Conservation (phyloP, 176 grass and related monocot species). For the Juncus effusus region DNA sequence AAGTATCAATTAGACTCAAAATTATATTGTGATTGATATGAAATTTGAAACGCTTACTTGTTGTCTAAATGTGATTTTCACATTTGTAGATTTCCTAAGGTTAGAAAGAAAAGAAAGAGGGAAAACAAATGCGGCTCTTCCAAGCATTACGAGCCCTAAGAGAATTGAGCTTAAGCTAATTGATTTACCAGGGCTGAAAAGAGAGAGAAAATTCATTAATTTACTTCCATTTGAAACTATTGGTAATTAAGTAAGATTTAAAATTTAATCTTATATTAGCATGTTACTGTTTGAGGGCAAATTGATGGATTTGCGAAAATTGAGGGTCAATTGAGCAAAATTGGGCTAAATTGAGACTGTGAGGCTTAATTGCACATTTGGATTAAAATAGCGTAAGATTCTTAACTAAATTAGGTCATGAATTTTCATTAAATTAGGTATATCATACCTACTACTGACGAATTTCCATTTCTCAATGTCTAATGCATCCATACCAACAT, state of each 20-base stretch:
- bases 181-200: constrained; percentile 84
- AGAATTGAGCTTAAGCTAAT: constrained; percentile 80
- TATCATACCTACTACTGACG: constrained; percentile 62
- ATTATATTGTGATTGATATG: background rate
- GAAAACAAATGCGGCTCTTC: constrained; percentile 98
- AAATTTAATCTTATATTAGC: too few species aligned
- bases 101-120: constrained; percentile 91
- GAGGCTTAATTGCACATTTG: too few species aligned
- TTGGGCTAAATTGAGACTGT: too few species aligned
- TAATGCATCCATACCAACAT: constrained; percentile 97
- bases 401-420: too few species aligned
- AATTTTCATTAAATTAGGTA: background rate
- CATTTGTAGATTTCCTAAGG: constrained; percentile 47
- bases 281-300: too few species aligned
- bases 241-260: too few species aligned
- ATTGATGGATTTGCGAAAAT: too few species aligned
- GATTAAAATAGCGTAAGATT: too few species aligned
- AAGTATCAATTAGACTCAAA: background rate
- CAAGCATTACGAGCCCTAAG: constrained; percentile 73
- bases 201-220: constrained; percentile 19
- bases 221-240: background rate
- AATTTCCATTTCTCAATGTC: constrained; percentile 97
- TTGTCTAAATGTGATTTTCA: constrained; percentile 79
- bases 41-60: constrained; percentile 49
- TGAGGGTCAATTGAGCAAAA: too few species aligned